Evolutionary conservation across 1,139 yeast species (phyloP).

Genomic region (Cylindricascospora bacillispora): DNA sequence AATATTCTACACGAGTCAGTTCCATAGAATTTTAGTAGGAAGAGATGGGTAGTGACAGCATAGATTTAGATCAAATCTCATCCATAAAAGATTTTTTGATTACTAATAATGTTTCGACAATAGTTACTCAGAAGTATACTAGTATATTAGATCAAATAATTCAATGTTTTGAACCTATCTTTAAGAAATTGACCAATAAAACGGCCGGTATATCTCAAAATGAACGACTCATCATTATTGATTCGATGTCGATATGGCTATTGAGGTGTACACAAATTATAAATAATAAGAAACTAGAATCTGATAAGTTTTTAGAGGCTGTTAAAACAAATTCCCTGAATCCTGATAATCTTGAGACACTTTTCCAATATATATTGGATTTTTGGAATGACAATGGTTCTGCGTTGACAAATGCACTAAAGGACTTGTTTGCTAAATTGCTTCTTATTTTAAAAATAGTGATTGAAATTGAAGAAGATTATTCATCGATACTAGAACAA

Average conservation of each 20-base stretch:
- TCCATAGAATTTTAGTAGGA: too few relatives aligned
- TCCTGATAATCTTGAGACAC: too few relatives aligned
- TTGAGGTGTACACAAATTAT: conserved; percentile 31
- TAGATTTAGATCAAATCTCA: too few relatives aligned
- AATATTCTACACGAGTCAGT: too few relatives aligned
- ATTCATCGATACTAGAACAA: conserved; percentile 21
- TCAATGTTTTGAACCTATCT: conserved; percentile 4
- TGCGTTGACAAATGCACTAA: conserved; percentile 55
- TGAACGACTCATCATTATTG: conserved; percentile 37
- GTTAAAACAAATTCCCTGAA: too few relatives aligned
- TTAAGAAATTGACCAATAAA: neutral
- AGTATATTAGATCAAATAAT: conserved; percentile 6
- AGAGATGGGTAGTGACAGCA: too few relatives aligned
- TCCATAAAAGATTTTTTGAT: conserved; percentile 7
- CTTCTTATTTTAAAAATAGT: conserved; percentile 29
- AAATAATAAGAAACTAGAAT: conserved; percentile 9
- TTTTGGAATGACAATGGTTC: conserved; percentile 63
- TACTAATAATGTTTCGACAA: conserved; percentile 9
- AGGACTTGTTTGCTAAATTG: conserved; percentile 44
- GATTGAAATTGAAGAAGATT: conserved; percentile 13
- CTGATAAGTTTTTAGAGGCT: too few relatives aligned
- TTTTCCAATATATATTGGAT: conserved; percentile 48
- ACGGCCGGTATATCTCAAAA: too few relatives aligned
- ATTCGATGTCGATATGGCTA: conserved; percentile 53
- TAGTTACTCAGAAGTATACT: conserved; percentile 4